A percentile compares a stretch with the other conserved stretches of the same genome.
phyloP scores from a whole-genome alignment of 106 monocot genomes.

The Acorus gramineus region DNA sequence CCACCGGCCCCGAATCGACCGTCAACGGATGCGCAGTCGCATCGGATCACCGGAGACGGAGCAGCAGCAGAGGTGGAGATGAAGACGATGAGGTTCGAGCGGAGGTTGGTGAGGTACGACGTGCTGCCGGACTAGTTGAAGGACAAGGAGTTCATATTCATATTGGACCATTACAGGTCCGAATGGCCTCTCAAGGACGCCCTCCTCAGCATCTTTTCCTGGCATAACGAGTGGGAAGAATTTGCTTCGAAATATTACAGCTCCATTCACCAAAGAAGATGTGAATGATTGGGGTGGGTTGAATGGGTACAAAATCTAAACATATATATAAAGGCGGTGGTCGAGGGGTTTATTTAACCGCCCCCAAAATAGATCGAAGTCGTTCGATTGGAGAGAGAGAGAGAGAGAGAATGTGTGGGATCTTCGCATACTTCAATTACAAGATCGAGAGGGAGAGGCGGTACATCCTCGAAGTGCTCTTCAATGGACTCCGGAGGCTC shows the following conservation, averaged over 20 bases:
- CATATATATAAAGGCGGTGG: too few relatives aligned
- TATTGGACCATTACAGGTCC: slow-evolving; percentile 63
- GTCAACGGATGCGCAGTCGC: too few relatives aligned
- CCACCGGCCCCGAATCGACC: too few relatives aligned
- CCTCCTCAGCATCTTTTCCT: slow-evolving; percentile 74
- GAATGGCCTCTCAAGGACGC: slow-evolving; percentile 80
- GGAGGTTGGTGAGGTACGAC: slow-evolving; percentile 59
- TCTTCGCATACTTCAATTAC: slow-evolving; percentile 95
- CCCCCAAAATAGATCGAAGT: too few relatives aligned
- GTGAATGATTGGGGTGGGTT: too few relatives aligned
- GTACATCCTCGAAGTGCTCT: slow-evolving; percentile 87
- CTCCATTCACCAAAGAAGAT: too few relatives aligned
- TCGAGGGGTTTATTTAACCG: too few relatives aligned
- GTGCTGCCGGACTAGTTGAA: slow-evolving; percentile 77
- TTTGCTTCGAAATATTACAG: too few relatives aligned
- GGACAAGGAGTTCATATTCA: slow-evolving; percentile 97
- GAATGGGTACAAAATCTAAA: too few relatives aligned
- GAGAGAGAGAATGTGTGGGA: slow-evolving; percentile 63
- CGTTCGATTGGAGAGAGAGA: not conserved
- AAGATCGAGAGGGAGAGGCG: slow-evolving; percentile 76
- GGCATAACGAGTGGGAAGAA: slow-evolving; percentile 99
- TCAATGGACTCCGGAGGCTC: slow-evolving; percentile 83
- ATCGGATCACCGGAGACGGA: too few relatives aligned
- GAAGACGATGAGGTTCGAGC: too few relatives aligned
- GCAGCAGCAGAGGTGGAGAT: too few relatives aligned